Evolutionary conservation across 1,284 basidiomycete genomes (phyloP), one percentile per base, ranked within the genome.

Genomic region (Ceratobasidium sp.): DNA sequence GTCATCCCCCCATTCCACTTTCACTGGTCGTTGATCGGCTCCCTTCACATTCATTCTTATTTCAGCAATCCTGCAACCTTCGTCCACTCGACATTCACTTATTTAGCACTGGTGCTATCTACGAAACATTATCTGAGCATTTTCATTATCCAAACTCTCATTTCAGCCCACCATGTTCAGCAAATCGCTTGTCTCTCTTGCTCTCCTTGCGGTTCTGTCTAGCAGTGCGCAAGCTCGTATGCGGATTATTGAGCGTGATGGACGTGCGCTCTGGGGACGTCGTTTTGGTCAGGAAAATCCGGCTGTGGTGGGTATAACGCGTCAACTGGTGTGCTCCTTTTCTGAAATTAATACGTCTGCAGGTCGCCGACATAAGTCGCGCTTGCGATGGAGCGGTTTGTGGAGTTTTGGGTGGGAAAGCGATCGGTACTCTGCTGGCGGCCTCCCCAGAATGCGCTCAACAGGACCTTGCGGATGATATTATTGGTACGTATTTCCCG

Each of bases 391-490:
- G 84, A 21, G 77, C 83, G 53, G 81, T 87, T 71, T 88, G 86
- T 77, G 86, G 83, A 72, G 79, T 72, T 36, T 80, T 88, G 66
- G 80, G 85, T 49, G 86, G 86, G 42, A 78, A 80, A 38, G 84
- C 84, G 7, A 81, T 87, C 63, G 83, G 83, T 0, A 84, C 86
- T 23, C 82, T 88, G n/a, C 82, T 88, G 54, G 86, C 85, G 58
- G 83, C 81, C 46, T 83, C 85, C 76, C 81, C 80, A 12, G 85
- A 86, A 77, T 88, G 86, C 77, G 81, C 85, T 16, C 86, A 88
- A 76, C 87, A 88, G 76, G 86, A 88, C 76, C 79, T 85, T 78
- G 86, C 86, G 2, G 87, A 88, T 76, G 74, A 80, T 12, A 87
- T 87, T 77, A 87, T 87, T 74, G 84, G 86, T 85, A 77, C 33